Base-by-base conservation (phyloP, 768 basidiomycete species). In the Mycena chlorophos region DNA sequence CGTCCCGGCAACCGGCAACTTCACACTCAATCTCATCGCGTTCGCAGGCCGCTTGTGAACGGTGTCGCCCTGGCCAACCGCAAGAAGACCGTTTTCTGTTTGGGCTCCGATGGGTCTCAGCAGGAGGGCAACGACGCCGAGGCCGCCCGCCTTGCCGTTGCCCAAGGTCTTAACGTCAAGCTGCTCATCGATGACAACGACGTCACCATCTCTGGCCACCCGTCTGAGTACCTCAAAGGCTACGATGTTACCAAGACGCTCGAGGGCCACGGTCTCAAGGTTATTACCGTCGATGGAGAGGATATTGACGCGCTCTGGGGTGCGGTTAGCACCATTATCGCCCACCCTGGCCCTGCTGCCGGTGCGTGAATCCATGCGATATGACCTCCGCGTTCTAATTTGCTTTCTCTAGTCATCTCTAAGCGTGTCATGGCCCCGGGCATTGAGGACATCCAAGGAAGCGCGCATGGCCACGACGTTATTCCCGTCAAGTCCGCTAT, bases 51-150 rank as follows among this genome's bases (percentile, higher is more conserved):
- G 0, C 71, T 89, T 59, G 88, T 94, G 51, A 94, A 94, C 67
- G 91, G 92, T 64, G 78, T 94, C 46, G 85, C 92, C 5, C 69
- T 94, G 48, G 91, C 91, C 29, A 83, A 94, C 73, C 78, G 79
- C 28, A 83, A 84, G 64, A 89, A 91, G 73, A 82, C 81, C 45
- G 76, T 92, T 12, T 93, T 93, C 72, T 85, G 86, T 67, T 79
- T 94, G 20, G 92, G 92, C 3, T 94, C 92, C 0, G 92, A 94
- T 66, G 92, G 92, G 8, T 92, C 91, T 3, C 91, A 94, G 67
- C 92, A 94, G 69, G 92, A 94, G 68, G 92, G 92, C 16, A 88
- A 94, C 67, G 91, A 94, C 63, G 91, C 92, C 1, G 92, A 94
- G 67, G 92, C 92, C 16, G 92, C 92, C 14, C 80, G 91, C 17